A percentile compares a stretch with the other conserved stretches of the same genome.
phyloP scores from a whole-genome alignment of 495 filamentous ascomycete genomes.

The Haplographium delicatum region DNA sequence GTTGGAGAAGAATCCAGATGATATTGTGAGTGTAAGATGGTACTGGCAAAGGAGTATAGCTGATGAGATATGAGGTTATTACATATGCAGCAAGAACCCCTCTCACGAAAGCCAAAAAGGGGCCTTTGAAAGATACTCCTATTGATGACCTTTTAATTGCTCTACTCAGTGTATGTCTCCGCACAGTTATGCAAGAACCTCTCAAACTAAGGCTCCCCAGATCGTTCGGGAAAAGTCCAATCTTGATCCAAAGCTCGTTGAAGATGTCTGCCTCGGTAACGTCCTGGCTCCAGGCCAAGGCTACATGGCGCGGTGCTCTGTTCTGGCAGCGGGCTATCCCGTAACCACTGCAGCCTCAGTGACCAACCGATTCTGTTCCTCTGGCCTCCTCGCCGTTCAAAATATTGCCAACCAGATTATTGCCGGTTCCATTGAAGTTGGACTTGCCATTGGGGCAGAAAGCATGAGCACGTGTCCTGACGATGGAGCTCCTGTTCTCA shows the following conservation, averaged over 20 bases:
- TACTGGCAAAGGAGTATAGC: not conserved
- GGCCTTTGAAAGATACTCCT: conserved; percentile 88
- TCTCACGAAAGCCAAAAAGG: conserved; percentile 71
- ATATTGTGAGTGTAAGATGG: conserved; percentile 47
- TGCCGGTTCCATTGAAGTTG: conserved; percentile 74
- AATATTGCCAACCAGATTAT: conserved; percentile 88
- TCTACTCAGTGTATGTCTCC: conserved; percentile 31
- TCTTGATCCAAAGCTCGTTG: conserved; percentile 76
- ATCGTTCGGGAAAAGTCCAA: conserved; percentile 66
- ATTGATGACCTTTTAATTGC: conserved; percentile 80
- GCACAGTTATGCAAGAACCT: no score
- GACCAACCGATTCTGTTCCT: conserved; percentile 95
- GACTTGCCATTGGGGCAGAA: conserved; percentile 84
- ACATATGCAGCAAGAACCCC: conserved; percentile 77
- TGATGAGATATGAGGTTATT: no score
- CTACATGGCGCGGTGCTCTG: conserved; percentile 82
- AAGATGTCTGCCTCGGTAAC: conserved; percentile 91
- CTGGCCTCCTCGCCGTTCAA: conserved; percentile 88
- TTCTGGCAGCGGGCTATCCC: conserved; percentile 89
- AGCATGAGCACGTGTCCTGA: conserved; percentile 54
- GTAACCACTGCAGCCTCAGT: conserved; percentile 74
- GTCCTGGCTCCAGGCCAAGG: conserved; percentile 84
- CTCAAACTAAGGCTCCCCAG: conserved; percentile 46
- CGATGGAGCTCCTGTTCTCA: conserved; percentile 22
- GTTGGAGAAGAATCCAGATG: conserved; percentile 27